Conservation (phyloP, 169 alveolate genomes). For the Perkinsus olseni region DNA sequence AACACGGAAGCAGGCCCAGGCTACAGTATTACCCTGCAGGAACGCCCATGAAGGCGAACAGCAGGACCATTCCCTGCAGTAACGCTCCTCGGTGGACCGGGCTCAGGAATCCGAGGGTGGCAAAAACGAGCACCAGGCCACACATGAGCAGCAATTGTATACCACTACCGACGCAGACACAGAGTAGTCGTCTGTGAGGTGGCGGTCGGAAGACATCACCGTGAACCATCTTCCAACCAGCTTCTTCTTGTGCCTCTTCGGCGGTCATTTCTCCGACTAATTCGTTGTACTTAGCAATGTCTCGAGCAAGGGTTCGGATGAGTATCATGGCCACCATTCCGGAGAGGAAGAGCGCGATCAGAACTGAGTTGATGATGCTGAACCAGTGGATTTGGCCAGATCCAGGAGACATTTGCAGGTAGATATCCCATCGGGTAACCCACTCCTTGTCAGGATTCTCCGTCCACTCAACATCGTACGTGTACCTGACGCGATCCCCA, state of each 20-base stretch:
- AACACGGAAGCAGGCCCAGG: neutral
- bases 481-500: constrained; percentile 22
- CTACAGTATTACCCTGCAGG: constrained; percentile 60
- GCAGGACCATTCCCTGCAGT: constrained; percentile 57
- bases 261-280: constrained; percentile 42
- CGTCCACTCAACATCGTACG: constrained; percentile 65
- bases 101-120: constrained; percentile 55
- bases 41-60: constrained; percentile 70
- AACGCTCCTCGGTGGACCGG: constrained; percentile 60
- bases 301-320: constrained; percentile 63
- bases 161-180: constrained; percentile 73
- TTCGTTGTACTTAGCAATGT: constrained; percentile 63
- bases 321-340: constrained; percentile 66
- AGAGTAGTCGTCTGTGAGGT: constrained; percentile 51
- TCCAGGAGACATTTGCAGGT: constrained; percentile 52
- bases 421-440: constrained; percentile 72
- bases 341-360: constrained; percentile 54
- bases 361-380: constrained; percentile 62
- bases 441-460: constrained; percentile 42
- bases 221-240: constrained; percentile 79
- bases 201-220: constrained; percentile 83
- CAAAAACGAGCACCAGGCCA: constrained; percentile 51
- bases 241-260: constrained; percentile 62
- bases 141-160: constrained; percentile 58
- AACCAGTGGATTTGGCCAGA: constrained; percentile 71